Conservation (phyloP, 2,329 filamentous ascomycete genomes). For the Fusarium sp. region DNA sequence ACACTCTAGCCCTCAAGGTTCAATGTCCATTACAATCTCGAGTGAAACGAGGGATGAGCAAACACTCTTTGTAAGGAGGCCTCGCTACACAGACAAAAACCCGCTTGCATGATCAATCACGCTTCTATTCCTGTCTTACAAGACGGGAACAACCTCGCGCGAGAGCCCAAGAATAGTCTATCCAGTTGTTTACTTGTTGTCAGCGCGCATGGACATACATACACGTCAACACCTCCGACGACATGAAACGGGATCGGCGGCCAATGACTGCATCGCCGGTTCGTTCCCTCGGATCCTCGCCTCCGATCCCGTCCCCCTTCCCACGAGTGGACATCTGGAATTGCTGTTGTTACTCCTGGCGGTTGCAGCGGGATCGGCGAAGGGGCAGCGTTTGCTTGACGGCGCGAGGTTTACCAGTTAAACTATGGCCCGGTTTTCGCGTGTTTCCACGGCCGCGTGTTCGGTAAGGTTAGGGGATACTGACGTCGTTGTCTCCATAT, state of each 20-base stretch:
- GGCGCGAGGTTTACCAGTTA: slow-evolving; percentile 3
- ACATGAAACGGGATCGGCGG: slow-evolving; percentile 33
- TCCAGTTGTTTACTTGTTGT: not conserved
- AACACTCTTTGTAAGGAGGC: not conserved
- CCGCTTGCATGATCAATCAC: not conserved
- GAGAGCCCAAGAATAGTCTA: slow-evolving; percentile 12
- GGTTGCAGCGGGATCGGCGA: slow-evolving; percentile 37
- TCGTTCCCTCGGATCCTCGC: slow-evolving; percentile 10
- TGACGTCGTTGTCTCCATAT: slow-evolving; percentile 38
- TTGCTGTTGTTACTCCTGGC: slow-evolving; percentile 11
- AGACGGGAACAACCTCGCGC: slow-evolving; percentile 11
- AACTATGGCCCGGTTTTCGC: slow-evolving; percentile 30
- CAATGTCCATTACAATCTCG: not conserved
- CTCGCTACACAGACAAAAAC: slow-evolving; percentile 13
- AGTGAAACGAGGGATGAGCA: not conserved
- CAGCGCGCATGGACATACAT: not conserved
- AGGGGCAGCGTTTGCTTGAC: slow-evolving; percentile 20
- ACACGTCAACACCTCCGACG: slow-evolving; percentile 15
- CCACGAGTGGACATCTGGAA: not conserved
- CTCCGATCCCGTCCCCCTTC: slow-evolving; percentile 20
- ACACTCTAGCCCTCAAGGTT: slow-evolving; percentile 6
- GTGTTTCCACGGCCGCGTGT: slow-evolving; percentile 26
- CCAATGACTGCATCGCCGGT: slow-evolving; percentile 25
- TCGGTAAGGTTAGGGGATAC: slow-evolving; percentile 21
- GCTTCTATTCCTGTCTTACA: slow-evolving; percentile 25